These are phyloP conservation scores for Eucalyptus curtisii DNA, from an alignment of 345 rosid species.

Conservation along the genomic window DNA sequence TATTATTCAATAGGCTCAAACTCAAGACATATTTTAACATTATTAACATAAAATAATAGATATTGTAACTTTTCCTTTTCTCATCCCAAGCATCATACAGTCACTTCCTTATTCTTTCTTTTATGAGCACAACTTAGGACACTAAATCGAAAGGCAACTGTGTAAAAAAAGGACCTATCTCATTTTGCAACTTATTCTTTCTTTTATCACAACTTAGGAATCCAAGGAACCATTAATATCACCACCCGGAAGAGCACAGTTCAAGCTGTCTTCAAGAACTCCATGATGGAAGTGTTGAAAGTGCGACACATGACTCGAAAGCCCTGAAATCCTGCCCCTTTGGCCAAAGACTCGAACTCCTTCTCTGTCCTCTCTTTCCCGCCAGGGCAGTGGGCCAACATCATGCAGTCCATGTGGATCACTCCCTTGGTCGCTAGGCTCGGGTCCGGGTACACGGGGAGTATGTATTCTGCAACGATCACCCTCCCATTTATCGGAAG, in stretches of 20 bases:
- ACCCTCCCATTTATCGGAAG: constrained; percentile 75
- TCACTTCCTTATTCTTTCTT: background rate
- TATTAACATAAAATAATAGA: too few species aligned
- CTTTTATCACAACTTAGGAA: too few species aligned
- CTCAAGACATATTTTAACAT: too few species aligned
- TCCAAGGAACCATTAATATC: background rate
- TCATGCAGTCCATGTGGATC: constrained; percentile 63
- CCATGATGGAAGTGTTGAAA: constrained; percentile 51
- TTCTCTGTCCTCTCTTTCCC: constrained; percentile 83
- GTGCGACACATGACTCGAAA: constrained; percentile 48
- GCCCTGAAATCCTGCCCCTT: constrained; percentile 62
- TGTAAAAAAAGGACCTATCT: background rate
- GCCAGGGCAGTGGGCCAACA: constrained; percentile 89
- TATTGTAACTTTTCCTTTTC: background rate
- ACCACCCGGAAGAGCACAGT: background rate
- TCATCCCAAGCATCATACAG: background rate
- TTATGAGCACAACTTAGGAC: background rate
- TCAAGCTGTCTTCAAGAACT: constrained; percentile 50
- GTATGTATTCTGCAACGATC: constrained; percentile 59
- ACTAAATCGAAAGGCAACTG: background rate
- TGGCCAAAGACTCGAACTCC: constrained; percentile 71
- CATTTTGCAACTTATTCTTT: too few species aligned
- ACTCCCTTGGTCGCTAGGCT: constrained; percentile 55
- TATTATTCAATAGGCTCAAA: too few species aligned
- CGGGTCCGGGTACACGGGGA: constrained; percentile 63